Evolutionary conservation across 2,329 filamentous ascomycete species (phyloP).

Genomic region (Cadophora gregata): DNA sequence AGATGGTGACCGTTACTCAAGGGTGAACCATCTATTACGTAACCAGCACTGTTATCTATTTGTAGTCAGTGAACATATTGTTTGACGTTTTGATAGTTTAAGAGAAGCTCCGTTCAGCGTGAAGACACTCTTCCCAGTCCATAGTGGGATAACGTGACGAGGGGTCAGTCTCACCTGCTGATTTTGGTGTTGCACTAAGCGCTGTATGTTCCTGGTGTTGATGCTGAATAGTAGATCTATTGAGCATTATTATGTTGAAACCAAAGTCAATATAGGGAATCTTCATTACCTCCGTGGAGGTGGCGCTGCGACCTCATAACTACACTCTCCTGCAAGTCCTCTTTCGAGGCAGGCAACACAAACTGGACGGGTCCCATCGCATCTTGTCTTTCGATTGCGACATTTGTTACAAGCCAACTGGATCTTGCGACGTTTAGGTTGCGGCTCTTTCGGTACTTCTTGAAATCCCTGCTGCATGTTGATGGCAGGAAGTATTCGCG

Average conservation of each 20-base stretch:
- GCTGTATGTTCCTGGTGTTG: neutral
- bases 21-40: neutral
- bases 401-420: constrained; percentile 8
- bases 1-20: neutral
- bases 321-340: neutral
- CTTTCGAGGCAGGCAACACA: constrained; percentile 6
- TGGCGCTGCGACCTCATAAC: neutral
- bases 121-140: neutral
- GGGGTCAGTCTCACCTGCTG: neutral
- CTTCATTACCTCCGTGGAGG: neutral
- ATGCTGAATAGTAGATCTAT: neutral
- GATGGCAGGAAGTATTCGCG: too few species aligned
- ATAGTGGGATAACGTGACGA: neutral
- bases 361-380: constrained; percentile 2
- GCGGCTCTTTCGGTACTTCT: constrained; percentile 4
- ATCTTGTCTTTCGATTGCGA: constrained; percentile 12
- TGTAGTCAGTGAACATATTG: neutral
- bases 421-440: constrained; percentile 13
- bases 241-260: neutral
- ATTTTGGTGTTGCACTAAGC: neutral
- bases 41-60: constrained; percentile 1
- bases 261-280: neutral
- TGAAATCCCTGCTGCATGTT: neutral
- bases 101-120: neutral
- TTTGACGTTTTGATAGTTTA: neutral